These are phyloP conservation scores for Eutrema salsugineum DNA, from an alignment of 441 rosid species.

Conservation along the genomic window DNA sequence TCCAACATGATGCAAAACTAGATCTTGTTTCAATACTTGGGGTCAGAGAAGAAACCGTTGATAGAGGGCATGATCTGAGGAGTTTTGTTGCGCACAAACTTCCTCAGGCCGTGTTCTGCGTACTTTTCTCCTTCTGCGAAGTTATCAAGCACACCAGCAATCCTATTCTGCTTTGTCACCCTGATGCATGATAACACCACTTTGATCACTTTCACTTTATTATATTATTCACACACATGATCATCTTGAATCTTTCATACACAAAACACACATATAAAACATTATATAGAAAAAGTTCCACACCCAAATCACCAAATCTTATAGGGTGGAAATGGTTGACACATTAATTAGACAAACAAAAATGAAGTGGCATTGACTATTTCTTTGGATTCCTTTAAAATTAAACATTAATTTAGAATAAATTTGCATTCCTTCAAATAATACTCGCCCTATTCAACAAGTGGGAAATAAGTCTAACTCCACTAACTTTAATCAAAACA, in stretches of 20 bases:
- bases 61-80: constrained; percentile 79
- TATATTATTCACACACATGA: not conserved
- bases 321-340: no score
- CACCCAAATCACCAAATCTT: not conserved
- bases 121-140: constrained; percentile 62
- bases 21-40: constrained; percentile 25
- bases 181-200: constrained; percentile 29
- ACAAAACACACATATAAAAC: not conserved
- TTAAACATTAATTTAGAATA: no score
- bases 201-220: not conserved
- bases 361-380: no score
- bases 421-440: no score
- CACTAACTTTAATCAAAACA: no score
- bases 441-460: no score
- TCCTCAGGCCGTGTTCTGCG: constrained; percentile 59
- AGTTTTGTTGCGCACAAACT: constrained; percentile 51
- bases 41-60: constrained; percentile 73
- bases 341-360: no score
- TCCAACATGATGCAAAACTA: not conserved
- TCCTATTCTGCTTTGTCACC: constrained; percentile 68
- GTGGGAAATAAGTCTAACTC: no score
- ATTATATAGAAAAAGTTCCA: not conserved
- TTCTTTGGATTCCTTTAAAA: no score
- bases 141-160: constrained; percentile 80
- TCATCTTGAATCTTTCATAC: not conserved